phyloP scores from a whole-genome alignment of 371 early-diverging fungal genomes.

The Saksenaea oblongispora region DNA sequence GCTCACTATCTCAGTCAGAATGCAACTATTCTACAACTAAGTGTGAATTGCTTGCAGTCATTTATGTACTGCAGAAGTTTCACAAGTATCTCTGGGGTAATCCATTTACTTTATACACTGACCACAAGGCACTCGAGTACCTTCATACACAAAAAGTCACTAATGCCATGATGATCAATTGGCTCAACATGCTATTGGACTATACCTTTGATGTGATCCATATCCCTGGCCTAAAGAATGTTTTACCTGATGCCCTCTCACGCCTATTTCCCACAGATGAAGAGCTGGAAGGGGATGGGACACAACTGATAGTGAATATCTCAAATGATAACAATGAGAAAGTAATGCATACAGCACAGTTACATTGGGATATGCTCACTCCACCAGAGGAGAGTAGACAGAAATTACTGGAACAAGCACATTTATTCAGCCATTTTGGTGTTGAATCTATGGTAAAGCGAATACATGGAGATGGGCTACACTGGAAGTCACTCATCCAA shows the following conservation, averaged over 20 bases:
- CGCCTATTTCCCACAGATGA: not conserved
- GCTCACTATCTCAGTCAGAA: not conserved
- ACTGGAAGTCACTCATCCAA: not conserved
- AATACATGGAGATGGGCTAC: not conserved
- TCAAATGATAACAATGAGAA: too few relatives aligned
- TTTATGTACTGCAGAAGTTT: constrained; percentile 19
- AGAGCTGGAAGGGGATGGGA: too few relatives aligned
- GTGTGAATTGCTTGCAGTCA: too few relatives aligned
- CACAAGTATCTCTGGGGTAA: constrained; percentile 25
- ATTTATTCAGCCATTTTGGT: constrained; percentile 8
- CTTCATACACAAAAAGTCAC: constrained; percentile 4
- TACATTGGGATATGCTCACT: too few relatives aligned
- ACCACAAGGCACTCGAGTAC: constrained; percentile 19
- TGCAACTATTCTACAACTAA: constrained; percentile 4
- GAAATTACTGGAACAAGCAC: not conserved
- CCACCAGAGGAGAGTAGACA: too few relatives aligned
- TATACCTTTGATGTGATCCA: constrained; percentile 3
- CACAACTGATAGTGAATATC: too few relatives aligned
- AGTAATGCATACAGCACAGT: too few relatives aligned
- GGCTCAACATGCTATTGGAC: not conserved
- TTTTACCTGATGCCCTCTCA: not conserved
- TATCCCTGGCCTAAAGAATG: not conserved
- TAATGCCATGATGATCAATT: not conserved
- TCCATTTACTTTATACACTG: constrained; percentile 8
- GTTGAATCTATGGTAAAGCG: not conserved